phyloP scores from a whole-genome alignment of 2,329 filamentous ascomycete genomes.

The Clarireedia monteithiana region DNA sequence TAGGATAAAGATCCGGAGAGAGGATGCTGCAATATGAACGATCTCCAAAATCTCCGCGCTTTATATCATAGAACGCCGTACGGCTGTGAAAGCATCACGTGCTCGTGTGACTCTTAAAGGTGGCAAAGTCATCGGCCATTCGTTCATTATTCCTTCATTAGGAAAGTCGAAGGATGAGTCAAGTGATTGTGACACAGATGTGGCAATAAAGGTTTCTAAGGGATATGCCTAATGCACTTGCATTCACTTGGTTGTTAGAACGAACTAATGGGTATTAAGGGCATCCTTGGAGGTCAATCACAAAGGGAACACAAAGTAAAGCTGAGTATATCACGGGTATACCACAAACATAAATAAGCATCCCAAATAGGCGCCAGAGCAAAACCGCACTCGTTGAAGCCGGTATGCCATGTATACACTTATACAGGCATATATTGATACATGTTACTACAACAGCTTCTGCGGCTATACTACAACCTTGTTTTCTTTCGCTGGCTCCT shows the following conservation, averaged over 20 bases:
- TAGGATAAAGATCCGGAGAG: no score
- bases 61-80: no score
- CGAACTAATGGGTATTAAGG: no score
- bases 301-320: no score
- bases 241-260: no score
- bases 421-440: conserved; percentile 7
- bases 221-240: not conserved
- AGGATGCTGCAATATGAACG: no score
- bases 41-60: no score
- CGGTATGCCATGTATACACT: conserved; percentile 1
- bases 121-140: not conserved
- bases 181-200: not conserved
- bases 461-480: conserved; percentile 18
- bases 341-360: no score
- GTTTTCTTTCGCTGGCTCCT: conserved; percentile 29
- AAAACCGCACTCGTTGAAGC: not conserved
- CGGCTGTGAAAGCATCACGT: not conserved
- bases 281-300: no score
- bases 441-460: conserved; percentile 4
- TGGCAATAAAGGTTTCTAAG: not conserved
- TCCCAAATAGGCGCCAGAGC: not conserved
- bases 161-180: not conserved
- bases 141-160: not conserved
- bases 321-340: no score
- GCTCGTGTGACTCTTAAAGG: not conserved